phyloP scores from a whole-genome alignment of 495 filamentous ascomycete genomes.

The Chaetomium cochliodes region DNA sequence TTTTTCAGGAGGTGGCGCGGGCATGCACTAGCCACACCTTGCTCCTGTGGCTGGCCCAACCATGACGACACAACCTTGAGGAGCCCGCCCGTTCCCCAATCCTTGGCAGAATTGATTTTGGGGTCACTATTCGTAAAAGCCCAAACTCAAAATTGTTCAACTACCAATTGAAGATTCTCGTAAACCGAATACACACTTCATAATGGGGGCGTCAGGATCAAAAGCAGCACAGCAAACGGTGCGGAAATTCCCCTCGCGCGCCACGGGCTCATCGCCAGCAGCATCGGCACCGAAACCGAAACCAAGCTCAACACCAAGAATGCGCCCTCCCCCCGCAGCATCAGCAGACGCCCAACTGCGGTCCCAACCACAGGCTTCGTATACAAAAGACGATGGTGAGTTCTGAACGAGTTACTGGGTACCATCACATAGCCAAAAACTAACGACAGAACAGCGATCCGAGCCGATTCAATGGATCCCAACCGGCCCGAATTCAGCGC shows the following conservation, averaged over 20 bases:
- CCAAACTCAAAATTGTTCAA: background rate
- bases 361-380: conserved; percentile 31
- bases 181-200: background rate
- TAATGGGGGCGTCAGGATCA: conserved; percentile 36
- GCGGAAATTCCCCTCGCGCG: conserved; percentile 45
- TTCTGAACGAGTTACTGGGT: background rate
- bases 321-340: conserved; percentile 21
- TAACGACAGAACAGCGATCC: conserved; percentile 30
- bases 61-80: conserved; percentile 15
- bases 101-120: background rate
- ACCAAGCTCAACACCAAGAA: conserved; percentile 9
- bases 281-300: conserved; percentile 23
- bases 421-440: background rate
- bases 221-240: conserved; percentile 38
- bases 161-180: background rate
- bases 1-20: too few relatives aligned
- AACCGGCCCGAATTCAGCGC: conserved; percentile 32
- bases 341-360: conserved; percentile 21
- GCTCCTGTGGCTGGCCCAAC: background rate
- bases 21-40: background rate
- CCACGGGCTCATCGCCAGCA: conserved; percentile 33
- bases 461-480: conserved; percentile 32
- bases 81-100: background rate
- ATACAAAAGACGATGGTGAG: conserved; percentile 41
- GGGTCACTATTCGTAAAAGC: background rate